phyloP scores from a whole-genome alignment of 2,329 filamentous ascomycete species.

The Xylaria polymorpha region DNA sequence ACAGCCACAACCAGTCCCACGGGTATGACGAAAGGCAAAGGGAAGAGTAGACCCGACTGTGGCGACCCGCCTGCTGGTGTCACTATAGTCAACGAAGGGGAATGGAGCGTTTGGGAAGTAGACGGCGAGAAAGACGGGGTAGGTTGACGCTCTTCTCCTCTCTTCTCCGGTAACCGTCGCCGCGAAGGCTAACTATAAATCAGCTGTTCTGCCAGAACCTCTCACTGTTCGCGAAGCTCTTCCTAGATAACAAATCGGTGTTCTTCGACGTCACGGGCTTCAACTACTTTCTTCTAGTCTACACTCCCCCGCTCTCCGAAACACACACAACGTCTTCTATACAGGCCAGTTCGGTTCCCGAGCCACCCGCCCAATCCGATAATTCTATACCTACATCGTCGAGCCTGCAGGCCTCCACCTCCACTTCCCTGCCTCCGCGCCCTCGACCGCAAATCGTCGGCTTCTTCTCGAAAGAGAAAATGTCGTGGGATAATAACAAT shows the following conservation, averaged over 20 bases:
- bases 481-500: slow-evolving; percentile 99
- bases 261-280: slow-evolving; percentile 97
- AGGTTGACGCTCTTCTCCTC: slow-evolving; percentile 48
- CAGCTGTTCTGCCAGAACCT: slow-evolving; percentile 93
- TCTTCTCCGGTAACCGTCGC: too few relatives aligned
- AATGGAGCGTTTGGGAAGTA: slow-evolving; percentile 90
- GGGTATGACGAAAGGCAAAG: slow-evolving; percentile 51
- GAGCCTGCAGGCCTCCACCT: slow-evolving; percentile 4
- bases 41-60: slow-evolving; percentile 50
- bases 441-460: slow-evolving; percentile 74
- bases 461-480: slow-evolving; percentile 99
- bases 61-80: slow-evolving; percentile 54
- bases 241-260: slow-evolving; percentile 97
- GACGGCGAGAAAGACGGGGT: slow-evolving; percentile 87
- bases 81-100: slow-evolving; percentile 69
- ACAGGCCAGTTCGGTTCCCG: neutral
- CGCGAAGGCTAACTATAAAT: slow-evolving; percentile 15
- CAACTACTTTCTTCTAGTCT: slow-evolving; percentile 91
- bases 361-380: neutral
- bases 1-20: slow-evolving; percentile 40
- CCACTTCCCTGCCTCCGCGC: slow-evolving; percentile 1
- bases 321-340: slow-evolving; percentile 3
- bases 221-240: slow-evolving; percentile 95
- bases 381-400: neutral
- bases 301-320: slow-evolving; percentile 62